Evolutionary conservation across 83 land plant species (phyloP), one percentile per base, ranked within the genome.

Genomic region (Picea abies): DNA sequence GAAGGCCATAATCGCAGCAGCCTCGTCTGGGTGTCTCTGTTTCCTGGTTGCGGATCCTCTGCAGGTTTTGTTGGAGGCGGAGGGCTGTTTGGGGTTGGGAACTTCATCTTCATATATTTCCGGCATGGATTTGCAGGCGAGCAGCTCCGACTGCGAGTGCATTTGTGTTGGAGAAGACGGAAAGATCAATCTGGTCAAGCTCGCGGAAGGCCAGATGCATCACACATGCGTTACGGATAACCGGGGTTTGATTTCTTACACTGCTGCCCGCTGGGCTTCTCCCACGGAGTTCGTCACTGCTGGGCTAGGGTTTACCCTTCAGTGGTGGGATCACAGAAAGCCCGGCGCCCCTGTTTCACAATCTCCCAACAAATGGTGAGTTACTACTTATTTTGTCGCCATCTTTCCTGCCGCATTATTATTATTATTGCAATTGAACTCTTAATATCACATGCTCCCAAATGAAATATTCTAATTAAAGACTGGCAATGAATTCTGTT

Each of bases 301-400:
- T 4, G 94, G 97, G 6, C 79, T 88, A 56, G 97, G 99, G 16
- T 87, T 87, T 29, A 82, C 92, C 0, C 65, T 98, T 37, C 99
- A 98, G 79, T 96, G 96, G 97, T 98, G 99, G 99, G 99, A 98
- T 84, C 92, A 80, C 67, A 89, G 99, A 77, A 85, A 87, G 79
- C 91, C 99, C n/a, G 96, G 96, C 11, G 95, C 93, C 0, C 82
- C 91, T 63, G 98, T 88, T 66, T 81, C 89, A 0, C 92, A 91
- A 83, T 90, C 94, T 58, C 96, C 90, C 80, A 86, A 84, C 2
- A 90, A 87, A 75, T 90, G 94, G 98, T 89, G 63, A 69, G 90
- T 8, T 4, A 39, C 39, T 47, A 39, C 56, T 47, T 22, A 73
- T 44, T 22, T 10, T 73, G 58, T 44, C 56, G 3, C 56, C 56